A percentile compares a stretch with the other conserved stretches of the same genome.
Evolutionary conservation across 352 stramenopile species (phyloP).

Genomic region (Phytopythium litorale): DNA sequence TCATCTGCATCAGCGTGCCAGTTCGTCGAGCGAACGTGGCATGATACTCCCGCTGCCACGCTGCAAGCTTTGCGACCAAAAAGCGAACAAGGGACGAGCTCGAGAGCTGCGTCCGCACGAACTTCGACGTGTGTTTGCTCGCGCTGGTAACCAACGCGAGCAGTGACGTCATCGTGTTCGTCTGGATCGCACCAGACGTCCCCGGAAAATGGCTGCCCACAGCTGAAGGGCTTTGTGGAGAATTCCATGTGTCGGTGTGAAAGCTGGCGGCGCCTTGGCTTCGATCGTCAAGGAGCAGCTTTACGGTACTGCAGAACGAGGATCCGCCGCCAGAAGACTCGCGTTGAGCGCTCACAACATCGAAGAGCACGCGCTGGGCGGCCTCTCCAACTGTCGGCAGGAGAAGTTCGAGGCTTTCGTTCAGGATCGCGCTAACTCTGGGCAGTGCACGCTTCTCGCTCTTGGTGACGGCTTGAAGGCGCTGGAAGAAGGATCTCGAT

Average conservation of each 20-base stretch:
- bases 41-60: constrained; percentile 7
- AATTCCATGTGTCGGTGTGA: neutral
- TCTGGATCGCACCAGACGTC: neutral
- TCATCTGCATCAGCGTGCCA: constrained; percentile 31
- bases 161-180: constrained; percentile 5
- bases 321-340: constrained; percentile 12
- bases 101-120: constrained; percentile 43
- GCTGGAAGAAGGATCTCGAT: constrained; percentile 16
- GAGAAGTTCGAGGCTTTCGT: constrained; percentile 23
- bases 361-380: constrained; percentile 16
- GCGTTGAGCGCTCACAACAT: constrained; percentile 18
- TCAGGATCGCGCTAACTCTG: constrained; percentile 14
- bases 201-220: neutral
- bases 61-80: constrained; percentile 23
- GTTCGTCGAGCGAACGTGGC: constrained; percentile 17
- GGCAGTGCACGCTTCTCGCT: constrained; percentile 6
- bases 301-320: constrained; percentile 30
- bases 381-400: constrained; percentile 14
- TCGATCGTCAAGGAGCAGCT: constrained; percentile 16
- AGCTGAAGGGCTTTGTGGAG: neutral
- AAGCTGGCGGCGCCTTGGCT: neutral
- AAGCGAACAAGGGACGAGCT: constrained; percentile 25
- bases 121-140: constrained; percentile 22
- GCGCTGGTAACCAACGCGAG: neutral
- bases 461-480: constrained; percentile 10